These are phyloP conservation scores for Phytophthora fragariae DNA, from an alignment of 352 stramenopile species.

Conservation along the genomic window DNA sequence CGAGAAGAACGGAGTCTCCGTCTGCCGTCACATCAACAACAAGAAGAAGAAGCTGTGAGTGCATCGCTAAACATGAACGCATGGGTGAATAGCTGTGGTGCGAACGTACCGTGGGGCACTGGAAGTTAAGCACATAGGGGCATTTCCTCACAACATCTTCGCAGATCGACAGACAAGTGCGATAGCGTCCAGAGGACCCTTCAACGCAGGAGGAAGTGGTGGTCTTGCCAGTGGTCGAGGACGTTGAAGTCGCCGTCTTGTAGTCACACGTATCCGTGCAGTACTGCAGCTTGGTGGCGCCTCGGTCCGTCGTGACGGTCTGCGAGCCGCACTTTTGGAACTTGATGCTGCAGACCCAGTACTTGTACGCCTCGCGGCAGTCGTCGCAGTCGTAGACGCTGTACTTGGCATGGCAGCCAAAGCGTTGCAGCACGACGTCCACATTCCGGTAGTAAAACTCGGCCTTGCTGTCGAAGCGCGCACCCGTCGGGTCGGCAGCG, in stretches of 20 bases:
- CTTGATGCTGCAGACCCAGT: conserved; percentile 89
- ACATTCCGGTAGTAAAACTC: conserved; percentile 85
- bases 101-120: conserved; percentile 69
- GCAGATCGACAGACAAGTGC: conserved; percentile 83
- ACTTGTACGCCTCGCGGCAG: conserved; percentile 90
- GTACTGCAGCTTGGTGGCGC: conserved; percentile 25
- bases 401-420: conserved; percentile 84
- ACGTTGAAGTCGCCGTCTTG: conserved; percentile 10
- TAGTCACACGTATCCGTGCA: conserved; percentile 44
- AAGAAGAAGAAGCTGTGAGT: conserved; percentile 1
- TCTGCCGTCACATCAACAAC: conserved; percentile 41
- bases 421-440: conserved; percentile 81
- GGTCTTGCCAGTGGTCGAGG: conserved; percentile 14
- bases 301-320: conserved; percentile 23
- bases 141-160: conserved; percentile 89
- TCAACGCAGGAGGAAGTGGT: conserved; percentile 44
- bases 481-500: conserved; percentile 54
- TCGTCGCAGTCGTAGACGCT: conserved; percentile 85
- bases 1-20: conserved; percentile 79
- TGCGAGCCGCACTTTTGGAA: conserved; percentile 74
- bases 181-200: conserved; percentile 51
- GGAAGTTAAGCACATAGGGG: conserved; percentile 87
- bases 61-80: not conserved
- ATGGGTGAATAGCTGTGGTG: not conserved
- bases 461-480: conserved; percentile 62